Base-by-base conservation (phyloP, 805 yeast species). In the Metschnikowia koreensis region DNA sequence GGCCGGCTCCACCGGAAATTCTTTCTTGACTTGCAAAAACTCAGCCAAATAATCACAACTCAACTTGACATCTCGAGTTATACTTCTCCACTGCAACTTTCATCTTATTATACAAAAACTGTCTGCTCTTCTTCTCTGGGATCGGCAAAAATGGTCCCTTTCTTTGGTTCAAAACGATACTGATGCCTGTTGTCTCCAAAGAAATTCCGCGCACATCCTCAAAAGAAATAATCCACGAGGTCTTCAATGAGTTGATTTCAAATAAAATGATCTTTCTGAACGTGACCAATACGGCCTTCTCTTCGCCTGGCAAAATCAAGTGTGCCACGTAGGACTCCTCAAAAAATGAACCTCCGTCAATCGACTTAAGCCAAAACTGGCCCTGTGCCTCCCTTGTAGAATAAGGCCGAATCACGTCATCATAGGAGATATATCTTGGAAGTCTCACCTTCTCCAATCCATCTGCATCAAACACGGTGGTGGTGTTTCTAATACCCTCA, bases 401-500 rank as follows among this genome's bases (percentile, higher is more conserved):
- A 66, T 80, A 94, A 1, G 93, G 86, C 34, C 84, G 75, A n/a
- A 93, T 80, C 1, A 89, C 76, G 12, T 86, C 82, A 65, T 89
- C 93, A 48, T 77, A 79, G 10, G 84, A 77, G 39, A 96, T 77
- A 55, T 77, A 84, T 41, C 99, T 74, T 1, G 99, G 96, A 43
- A 93, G 75, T 53, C 99, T 80, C 0, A 89, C 88, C 55, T 88
- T 84, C 51, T 84, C 88, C 44, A 92, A 78, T 0, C 86, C 86
- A 41, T 84, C 90, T 3, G 79, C 82, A 65, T 90, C 97, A 65
- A 90, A 86, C 1, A 88, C 93, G 0, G 97, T 89, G 0, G 99
- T 90, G 0, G 97, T 89, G 65, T 86, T 92, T 54, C 92, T 79
- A 45, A 96, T 91, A 28, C 98, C 98, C 65, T 92, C 97, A 70